Evolutionary conservation across 176 grass and related monocot species (phyloP).

Genomic region (Oryza coarctata): DNA sequence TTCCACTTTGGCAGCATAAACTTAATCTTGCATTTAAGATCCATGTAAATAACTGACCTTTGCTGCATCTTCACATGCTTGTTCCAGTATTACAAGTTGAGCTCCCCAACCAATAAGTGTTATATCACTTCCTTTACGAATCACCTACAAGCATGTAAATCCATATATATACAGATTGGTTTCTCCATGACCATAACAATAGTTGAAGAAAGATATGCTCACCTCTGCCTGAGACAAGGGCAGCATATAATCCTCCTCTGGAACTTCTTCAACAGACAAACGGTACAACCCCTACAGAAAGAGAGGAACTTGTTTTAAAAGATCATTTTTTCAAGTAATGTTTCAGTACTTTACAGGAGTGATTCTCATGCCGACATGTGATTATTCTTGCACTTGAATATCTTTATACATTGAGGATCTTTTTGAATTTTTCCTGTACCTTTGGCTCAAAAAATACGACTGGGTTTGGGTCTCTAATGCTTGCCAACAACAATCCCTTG

Average conservation of each 20-base stretch:
- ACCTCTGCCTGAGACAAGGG: conserved; percentile 93
- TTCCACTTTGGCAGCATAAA: neutral
- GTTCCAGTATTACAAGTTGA: conserved; percentile 80
- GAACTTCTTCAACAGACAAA: conserved; percentile 85
- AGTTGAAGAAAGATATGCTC: neutral
- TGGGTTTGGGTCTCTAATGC: conserved; percentile 93
- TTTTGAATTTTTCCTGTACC: conserved; percentile 29
- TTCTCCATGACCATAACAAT: neutral
- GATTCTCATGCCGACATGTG: neutral
- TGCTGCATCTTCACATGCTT: conserved; percentile 81
- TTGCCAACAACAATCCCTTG: conserved; percentile 83
- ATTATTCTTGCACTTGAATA: neutral
- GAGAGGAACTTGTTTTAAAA: neutral
- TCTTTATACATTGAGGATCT: neutral
- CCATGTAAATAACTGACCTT: conserved; percentile 45
- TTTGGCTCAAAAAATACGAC: conserved; percentile 97
- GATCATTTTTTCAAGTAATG: neutral
- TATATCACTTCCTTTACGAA: conserved; percentile 78
- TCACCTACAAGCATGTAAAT: conserved; percentile 51
- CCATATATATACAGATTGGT: neutral
- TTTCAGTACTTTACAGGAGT: neutral
- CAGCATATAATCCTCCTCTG: conserved; percentile 82
- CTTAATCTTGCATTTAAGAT: neutral
- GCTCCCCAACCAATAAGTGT: conserved; percentile 94
- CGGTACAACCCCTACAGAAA: conserved; percentile 79